A percentile compares a stretch with the other conserved stretches of the same genome.
Conservation (phyloP, 768 basidiomycete species). For the Pisolithus marmoratus region DNA sequence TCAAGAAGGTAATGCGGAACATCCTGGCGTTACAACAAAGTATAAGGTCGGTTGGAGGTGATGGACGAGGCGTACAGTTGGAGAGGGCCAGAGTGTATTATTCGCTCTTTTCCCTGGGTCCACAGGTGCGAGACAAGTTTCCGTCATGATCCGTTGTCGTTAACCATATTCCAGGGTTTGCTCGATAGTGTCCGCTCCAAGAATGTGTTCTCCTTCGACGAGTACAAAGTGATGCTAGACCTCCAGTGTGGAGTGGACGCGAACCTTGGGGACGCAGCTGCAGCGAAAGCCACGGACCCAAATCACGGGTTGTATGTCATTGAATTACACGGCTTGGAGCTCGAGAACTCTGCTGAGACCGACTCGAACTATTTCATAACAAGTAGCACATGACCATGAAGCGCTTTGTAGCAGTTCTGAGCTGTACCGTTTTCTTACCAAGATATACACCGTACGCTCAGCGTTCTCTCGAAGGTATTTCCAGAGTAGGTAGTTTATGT, state of each 20-base stretch:
- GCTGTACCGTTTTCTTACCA: too few species aligned
- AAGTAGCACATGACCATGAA: slow-evolving; percentile 2
- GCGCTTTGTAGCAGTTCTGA: too few species aligned
- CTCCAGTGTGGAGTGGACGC: slow-evolving; percentile 84
- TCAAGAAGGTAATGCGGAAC: slow-evolving; percentile 84
- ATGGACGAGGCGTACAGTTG: slow-evolving; percentile 60
- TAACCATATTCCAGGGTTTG: slow-evolving; percentile 51
- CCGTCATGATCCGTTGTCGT: not conserved
- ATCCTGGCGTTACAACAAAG: slow-evolving; percentile 90
- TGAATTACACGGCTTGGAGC: slow-evolving; percentile 78
- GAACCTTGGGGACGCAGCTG: slow-evolving; percentile 43
- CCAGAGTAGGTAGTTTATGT: not conserved
- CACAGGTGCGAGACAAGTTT: slow-evolving; percentile 49
- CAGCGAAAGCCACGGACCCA: slow-evolving; percentile 52
- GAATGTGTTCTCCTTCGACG: slow-evolving; percentile 77
- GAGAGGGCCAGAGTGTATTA: slow-evolving; percentile 77
- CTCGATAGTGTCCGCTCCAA: slow-evolving; percentile 61
- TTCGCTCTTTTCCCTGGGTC: slow-evolving; percentile 65
- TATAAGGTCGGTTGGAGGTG: slow-evolving; percentile 68
- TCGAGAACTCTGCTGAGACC: slow-evolving; percentile 41
- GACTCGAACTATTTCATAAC: slow-evolving; percentile 13
- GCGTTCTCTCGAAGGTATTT: not conserved
- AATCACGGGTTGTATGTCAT: slow-evolving; percentile 87
- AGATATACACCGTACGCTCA: too few species aligned
- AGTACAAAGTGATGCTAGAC: slow-evolving; percentile 87